Evolutionary conservation across 2,329 filamentous ascomycete genomes (phyloP), one percentile per base, ranked within the genome.

Genomic region (Fusarium dlaminii): DNA sequence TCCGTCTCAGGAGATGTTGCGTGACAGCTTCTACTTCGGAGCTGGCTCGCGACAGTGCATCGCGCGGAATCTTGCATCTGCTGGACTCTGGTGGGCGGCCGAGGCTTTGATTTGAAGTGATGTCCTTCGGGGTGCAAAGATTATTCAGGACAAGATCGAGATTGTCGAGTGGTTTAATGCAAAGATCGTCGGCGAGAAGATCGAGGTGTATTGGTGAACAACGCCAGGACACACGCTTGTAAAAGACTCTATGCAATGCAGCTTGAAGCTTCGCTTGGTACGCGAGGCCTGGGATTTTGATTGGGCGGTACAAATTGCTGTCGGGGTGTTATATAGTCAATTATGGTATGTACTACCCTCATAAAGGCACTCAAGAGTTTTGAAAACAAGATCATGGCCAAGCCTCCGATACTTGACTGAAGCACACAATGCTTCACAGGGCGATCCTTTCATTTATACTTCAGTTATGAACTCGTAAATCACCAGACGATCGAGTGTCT

Each of bases 211-310:
- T n/a, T 39, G 51, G 34, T 54, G 22, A 34, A 34, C 1, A 14
- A 10, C 1, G 11, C 17, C n/a, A 9, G 30, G 8, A 9, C n/a
- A 7, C 17, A 5, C 4, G 17, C 8, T 2, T 18, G 6, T 10
- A 10, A 7, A 34, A 18, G 17, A 24, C 5, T 14, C 12, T 14
- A 7, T 2, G 7, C 0, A 8, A 18, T 34, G 15, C 14, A 13
- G 14, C 14, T 17, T 22, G 3, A 32, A 32, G 27, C 5, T 30
- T 18, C 13, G 18, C 43, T 10, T 46, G 18, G 8, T 20, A 6
- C 1, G 6, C 3, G 9, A 20, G 18, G 8, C 8, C 15, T 1
- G 14, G 8, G 20, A 0, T 15, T 1, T 14, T 11, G 0, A 5
- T 3, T 0, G 1, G 43, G 43, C 12, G 6, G 20, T 6, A 0